Evolutionary conservation across 2,329 filamentous ascomycete genomes (phyloP), one percentile per base, ranked within the genome.

Genomic region (Cercospora janseana): DNA sequence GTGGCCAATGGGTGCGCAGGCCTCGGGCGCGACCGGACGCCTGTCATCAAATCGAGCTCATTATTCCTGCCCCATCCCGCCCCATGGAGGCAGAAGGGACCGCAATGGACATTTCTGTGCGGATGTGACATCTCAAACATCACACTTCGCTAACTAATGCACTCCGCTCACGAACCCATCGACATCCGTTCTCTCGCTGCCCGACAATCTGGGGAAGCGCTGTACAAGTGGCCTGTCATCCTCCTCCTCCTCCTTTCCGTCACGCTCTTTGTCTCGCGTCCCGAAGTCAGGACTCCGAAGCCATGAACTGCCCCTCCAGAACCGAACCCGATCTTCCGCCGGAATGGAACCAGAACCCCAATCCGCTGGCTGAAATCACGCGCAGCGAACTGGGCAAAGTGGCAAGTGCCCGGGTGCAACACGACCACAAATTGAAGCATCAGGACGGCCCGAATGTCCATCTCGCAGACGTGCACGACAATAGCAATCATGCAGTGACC

Each of bases 271-370:
- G 13, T 26, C 35, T 40, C n/a, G n/a, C n/a, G n/a, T n/a, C n/a
- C 29, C 20, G 31, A 20, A 12, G 28, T 42, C 28, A 49, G 16
- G 38, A 45, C 12, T 21, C 32, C 32, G 15, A 35, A 40, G 50
- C 31, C n/a, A 86, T 86, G 82, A 85, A 85, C 62, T 83, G 81
- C 64, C 81, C 82, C 50, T 84, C 81, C 4, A 73, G 80, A 58
- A 80, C 75, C 24, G 81, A 86, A 53, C 70, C 71, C 8, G 75
- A 80, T 49, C 71, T 74, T 23, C 65, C 74, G 42, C 70, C 73
- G 41, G 74, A 79, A 44, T 82, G 76, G 70, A 86, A 85, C 61
- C 82, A 85, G 66, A 84, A 74, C 55, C 82, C 82, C 1, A 71
- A 75, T 48, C 70, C 72, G 2, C 68, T 85, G 49, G 77, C 76